Evolutionary conservation across 2,329 filamentous ascomycete species (phyloP).

Genomic region (Curvularia spicifera): DNA sequence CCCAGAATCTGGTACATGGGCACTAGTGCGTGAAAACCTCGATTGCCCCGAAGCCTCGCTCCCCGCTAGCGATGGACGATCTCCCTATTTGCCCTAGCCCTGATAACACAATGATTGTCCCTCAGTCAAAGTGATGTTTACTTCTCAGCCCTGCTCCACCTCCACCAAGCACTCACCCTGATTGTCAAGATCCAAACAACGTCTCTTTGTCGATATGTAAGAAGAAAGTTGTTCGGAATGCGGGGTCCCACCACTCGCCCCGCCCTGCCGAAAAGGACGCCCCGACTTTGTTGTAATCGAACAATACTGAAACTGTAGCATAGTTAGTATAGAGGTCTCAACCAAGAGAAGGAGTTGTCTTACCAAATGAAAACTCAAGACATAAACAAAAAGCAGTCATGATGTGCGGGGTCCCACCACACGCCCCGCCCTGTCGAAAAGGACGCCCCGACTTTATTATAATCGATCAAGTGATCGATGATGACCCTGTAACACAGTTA

Average conservation of each 20-base stretch:
- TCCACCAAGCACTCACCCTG: neutral
- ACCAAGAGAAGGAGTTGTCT: neutral
- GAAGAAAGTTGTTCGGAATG: constrained; percentile 2
- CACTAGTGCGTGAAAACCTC: neutral
- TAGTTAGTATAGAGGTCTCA: neutral
- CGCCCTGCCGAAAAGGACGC: constrained; percentile 27
- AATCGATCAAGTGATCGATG: neutral
- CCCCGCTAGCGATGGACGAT: neutral
- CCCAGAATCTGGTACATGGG: constrained; percentile 6
- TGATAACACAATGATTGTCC: neutral
- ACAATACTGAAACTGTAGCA: neutral
- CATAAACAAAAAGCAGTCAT: too few species aligned
- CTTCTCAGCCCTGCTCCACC: too few species aligned
- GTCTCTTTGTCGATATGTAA: neutral
- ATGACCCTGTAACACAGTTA: neutral
- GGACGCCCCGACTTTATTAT: constrained; percentile 21
- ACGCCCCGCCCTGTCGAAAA: constrained; percentile 24
- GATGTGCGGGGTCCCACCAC: constrained; percentile 20
- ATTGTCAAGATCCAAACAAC: neutral
- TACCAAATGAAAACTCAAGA: neutral
- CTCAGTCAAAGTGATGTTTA: neutral
- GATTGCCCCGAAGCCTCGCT: neutral
- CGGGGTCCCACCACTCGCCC: constrained; percentile 23
- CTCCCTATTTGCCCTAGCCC: neutral
- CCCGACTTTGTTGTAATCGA: constrained; percentile 13